A percentile compares a stretch with the other conserved stretches of the same genome.
These are phyloP conservation scores for Pseudomonodictys pantanalensis DNA, from an alignment of 495 filamentous ascomycete genomes.

Conservation along the genomic window DNA sequence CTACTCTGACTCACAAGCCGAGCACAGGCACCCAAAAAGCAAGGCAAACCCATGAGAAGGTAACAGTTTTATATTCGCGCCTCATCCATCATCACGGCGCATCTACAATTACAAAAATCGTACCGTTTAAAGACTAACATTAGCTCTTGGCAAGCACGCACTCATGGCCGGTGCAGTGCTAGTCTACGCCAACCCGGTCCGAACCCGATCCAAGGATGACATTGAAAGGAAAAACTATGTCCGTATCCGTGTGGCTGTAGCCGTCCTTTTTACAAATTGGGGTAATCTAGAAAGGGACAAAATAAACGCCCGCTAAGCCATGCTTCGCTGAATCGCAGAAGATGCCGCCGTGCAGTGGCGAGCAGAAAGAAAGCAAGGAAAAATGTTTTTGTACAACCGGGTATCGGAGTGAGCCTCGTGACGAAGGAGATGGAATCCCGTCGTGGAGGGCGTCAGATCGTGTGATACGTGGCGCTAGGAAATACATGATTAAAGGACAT, in stretches of 20 bases:
- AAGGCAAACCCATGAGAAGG: neutral
- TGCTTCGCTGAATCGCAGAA: conserved; percentile 8
- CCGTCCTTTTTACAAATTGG: neutral
- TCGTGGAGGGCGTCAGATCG: neutral
- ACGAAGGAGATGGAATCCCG: neutral
- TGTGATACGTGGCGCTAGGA: conserved; percentile 7
- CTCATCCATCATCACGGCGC: neutral
- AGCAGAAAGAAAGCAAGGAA: neutral
- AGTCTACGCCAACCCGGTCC: neutral
- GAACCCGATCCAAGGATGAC: neutral
- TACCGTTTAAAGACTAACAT: neutral
- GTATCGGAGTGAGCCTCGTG: conserved; percentile 10
- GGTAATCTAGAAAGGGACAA: neutral
- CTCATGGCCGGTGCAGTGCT: neutral
- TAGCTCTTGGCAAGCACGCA: neutral
- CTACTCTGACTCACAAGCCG: neutral
- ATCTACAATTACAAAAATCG: conserved; percentile 4
- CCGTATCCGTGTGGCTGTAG: neutral
- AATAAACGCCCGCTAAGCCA: conserved; percentile 25
- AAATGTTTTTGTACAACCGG: conserved; percentile 14
- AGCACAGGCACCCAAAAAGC: too few species aligned
- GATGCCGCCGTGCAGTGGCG: neutral
- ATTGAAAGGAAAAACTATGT: neutral
- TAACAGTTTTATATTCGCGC: neutral
- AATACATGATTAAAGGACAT: conserved; percentile 22